A percentile compares a stretch with the other conserved stretches of the same genome.
phyloP scores from a whole-genome alignment of 202 grass and related monocot species.

The Thinopyrum obtusiflorum region DNA sequence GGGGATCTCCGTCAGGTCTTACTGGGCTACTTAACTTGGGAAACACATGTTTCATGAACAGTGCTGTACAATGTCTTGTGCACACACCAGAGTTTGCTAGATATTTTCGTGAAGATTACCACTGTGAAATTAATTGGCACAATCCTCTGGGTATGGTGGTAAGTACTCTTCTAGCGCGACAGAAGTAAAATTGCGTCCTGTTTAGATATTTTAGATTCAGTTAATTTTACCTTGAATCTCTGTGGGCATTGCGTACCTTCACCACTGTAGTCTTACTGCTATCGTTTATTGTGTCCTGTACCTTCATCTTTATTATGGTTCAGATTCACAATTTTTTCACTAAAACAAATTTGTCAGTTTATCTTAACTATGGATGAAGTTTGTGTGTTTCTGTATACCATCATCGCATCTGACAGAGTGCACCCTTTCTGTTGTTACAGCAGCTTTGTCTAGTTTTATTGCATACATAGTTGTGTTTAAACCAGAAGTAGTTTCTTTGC shows the following conservation, averaged over 20 bases:
- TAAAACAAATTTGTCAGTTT: background rate
- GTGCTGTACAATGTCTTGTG: constrained; percentile 92
- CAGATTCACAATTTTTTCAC: background rate
- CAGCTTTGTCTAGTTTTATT: background rate
- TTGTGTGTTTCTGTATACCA: background rate
- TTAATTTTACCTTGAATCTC: background rate
- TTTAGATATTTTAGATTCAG: background rate
- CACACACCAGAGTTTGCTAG: constrained; percentile 94
- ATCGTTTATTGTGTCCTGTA: background rate
- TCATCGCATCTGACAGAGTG: background rate
- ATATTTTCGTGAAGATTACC: constrained; percentile 98
- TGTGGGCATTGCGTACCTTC: background rate
- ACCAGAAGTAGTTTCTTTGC: background rate
- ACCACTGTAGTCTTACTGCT: background rate
- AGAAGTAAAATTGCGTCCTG: background rate
- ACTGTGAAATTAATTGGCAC: constrained; percentile 91
- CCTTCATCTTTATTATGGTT: constrained; percentile 2
- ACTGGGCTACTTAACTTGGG: constrained; percentile 90
- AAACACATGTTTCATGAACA: constrained; percentile 99
- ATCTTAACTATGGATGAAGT: background rate
- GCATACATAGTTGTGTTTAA: background rate
- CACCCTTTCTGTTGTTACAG: background rate
- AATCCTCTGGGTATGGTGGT: constrained; percentile 96
- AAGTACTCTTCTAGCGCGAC: constrained; percentile 45
- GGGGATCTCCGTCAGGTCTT: constrained; percentile 67